These are phyloP conservation scores for Dichotomocladium elegans DNA, from an alignment of 371 early-diverging fungal species.

Conservation along the genomic window DNA sequence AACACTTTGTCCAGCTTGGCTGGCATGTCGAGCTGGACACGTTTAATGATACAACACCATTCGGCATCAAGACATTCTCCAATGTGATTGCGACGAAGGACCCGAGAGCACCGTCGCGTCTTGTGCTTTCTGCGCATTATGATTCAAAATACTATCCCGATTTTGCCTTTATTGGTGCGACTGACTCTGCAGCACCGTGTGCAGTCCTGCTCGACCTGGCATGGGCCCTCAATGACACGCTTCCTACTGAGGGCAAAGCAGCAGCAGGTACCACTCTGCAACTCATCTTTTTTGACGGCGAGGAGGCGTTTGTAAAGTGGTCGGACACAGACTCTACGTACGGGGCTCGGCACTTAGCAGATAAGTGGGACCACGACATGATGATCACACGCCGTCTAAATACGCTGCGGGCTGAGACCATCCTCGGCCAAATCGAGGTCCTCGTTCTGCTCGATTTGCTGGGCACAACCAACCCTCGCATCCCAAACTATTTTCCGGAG, in stretches of 20 bases:
- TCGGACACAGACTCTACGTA: constrained; percentile 76
- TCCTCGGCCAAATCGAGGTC: constrained; percentile 67
- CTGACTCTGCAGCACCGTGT: constrained; percentile 78
- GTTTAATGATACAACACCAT: constrained; percentile 72
- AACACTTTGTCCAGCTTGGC: constrained; percentile 49
- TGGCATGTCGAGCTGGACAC: constrained; percentile 76
- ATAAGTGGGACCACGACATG: constrained; percentile 26
- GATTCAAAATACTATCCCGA: constrained; percentile 77
- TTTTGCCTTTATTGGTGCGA: constrained; percentile 69
- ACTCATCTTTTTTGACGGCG: constrained; percentile 93
- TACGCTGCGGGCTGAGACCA: constrained; percentile 16
- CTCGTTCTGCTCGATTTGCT: constrained; percentile 84
- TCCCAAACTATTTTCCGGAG: constrained; percentile 51
- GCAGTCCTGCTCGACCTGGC: constrained; percentile 86
- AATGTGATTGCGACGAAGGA: constrained; percentile 86
- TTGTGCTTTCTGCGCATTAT: constrained; percentile 87
- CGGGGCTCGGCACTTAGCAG: constrained; percentile 69
- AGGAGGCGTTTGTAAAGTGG: constrained; percentile 87
- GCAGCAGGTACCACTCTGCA: constrained; percentile 53
- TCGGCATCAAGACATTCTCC: constrained; percentile 65
- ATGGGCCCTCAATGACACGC: constrained; percentile 16
- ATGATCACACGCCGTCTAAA: neutral
- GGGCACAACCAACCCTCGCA: constrained; percentile 50
- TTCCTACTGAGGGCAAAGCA: too few species aligned
- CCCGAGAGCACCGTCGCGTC: constrained; percentile 56